A percentile compares a stretch with the other conserved stretches of the same genome.
These are phyloP conservation scores for Colletotrichum endophyticum DNA, from an alignment of 2,329 filamentous ascomycete genomes.

Conservation along the genomic window DNA sequence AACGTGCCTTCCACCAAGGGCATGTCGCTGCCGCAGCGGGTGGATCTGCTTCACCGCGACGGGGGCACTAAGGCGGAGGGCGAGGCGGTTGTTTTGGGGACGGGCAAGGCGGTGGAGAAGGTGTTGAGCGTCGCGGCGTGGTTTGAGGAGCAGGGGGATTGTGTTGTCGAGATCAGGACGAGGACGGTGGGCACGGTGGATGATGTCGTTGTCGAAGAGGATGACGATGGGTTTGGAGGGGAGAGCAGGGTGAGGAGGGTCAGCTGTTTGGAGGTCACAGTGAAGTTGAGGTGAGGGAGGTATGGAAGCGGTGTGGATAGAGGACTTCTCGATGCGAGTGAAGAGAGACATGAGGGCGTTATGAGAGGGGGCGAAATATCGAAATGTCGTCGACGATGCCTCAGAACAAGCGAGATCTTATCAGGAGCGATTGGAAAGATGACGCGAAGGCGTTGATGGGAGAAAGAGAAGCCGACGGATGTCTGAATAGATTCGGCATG, in stretches of 20 bases:
- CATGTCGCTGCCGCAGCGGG: slow-evolving; percentile 49
- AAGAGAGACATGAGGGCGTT: background rate
- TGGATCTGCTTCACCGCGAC: slow-evolving; percentile 45
- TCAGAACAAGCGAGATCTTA: background rate
- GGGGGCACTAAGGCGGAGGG: slow-evolving; percentile 30
- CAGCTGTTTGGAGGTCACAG: slow-evolving; percentile 55
- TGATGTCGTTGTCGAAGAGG: slow-evolving; percentile 59
- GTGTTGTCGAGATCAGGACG: slow-evolving; percentile 63
- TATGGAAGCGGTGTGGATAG: background rate
- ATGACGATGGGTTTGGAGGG: slow-evolving; percentile 34
- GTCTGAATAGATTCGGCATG: background rate
- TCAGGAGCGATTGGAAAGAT: background rate
- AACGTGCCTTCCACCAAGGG: slow-evolving; percentile 53
- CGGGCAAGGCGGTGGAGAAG: slow-evolving; percentile 70
- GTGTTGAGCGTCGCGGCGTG: slow-evolving; percentile 66
- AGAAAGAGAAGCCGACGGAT: background rate
- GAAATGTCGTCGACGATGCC: background rate
- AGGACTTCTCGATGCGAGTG: background rate
- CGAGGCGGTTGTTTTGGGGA: slow-evolving; percentile 64
- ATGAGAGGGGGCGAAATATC: background rate
- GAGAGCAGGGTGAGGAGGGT: slow-evolving; percentile 51
- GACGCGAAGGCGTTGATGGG: background rate
- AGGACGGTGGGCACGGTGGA: slow-evolving; percentile 70
- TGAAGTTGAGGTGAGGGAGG: slow-evolving; percentile 49
- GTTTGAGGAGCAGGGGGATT: slow-evolving; percentile 67